Evolutionary conservation across 2,329 filamentous ascomycete genomes (phyloP), one percentile per base, ranked within the genome.

Genomic region (Sordariomycetes sp.): DNA sequence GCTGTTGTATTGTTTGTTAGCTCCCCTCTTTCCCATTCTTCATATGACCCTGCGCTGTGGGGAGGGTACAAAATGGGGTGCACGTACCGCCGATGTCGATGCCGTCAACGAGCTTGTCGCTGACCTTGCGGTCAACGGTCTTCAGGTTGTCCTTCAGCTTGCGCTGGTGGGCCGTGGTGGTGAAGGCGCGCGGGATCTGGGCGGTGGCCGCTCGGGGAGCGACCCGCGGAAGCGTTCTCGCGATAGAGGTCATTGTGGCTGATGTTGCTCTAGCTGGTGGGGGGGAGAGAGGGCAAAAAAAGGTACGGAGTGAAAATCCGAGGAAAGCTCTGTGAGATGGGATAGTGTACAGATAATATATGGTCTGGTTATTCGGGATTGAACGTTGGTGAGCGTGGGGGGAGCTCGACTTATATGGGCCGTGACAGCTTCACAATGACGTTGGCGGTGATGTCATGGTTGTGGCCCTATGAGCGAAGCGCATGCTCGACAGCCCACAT

Each of bases 31-130:
- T 22, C n/a, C 16, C 3, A 3, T 22, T 48, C 20, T n/a, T 48
- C 18, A 22, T 22, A 2, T 48, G 3, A 20, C 10, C 20, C 20
- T 4, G 43, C 32, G 16, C 55, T 22, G 10, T 25, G 11, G 20
- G 54, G 37, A 7, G 12, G 35, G 40, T 25, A 8, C 43, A n/a
- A n/a, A n/a, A n/a, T n/a, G n/a, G n/a, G 12, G 46, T 22, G 22
- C 35, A 74, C 79, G 60, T 74, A 85, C 84, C 69, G 54, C 79
- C 78, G 53, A 74, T 72, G 63, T 87, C 75, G 66, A 87, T 83
- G 18, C 81, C 82, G 46, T 82, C 79, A 32, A 85, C 79, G 20
- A 87, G 66, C 67, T 83, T 85, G 67, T 83, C 79, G 60, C 79
- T 78, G 50, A 87, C 80, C 55, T 72, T 76, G 34, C 81, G 76